phyloP scores from a whole-genome alignment of 306 rosid genomes.

The Ormosia emarginata region DNA sequence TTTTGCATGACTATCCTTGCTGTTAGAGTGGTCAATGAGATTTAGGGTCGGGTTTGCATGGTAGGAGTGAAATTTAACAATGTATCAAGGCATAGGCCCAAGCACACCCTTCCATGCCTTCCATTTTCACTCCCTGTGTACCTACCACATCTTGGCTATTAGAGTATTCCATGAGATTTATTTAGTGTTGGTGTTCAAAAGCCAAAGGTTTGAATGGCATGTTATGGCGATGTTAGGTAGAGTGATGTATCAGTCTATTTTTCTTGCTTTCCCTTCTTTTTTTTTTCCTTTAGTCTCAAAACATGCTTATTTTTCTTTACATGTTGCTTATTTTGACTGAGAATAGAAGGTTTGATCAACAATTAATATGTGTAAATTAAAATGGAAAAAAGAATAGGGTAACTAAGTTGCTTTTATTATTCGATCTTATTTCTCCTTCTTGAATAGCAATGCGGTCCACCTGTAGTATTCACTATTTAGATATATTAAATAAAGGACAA shows the following conservation, averaged over 20 bases:
- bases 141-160: background rate
- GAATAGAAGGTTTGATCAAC: background rate
- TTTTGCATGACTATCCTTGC: background rate
- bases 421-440: slow-evolving; percentile 2
- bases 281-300: background rate
- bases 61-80: background rate
- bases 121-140: background rate
- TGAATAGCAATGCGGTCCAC: slow-evolving; percentile 10
- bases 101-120: background rate
- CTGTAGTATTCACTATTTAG: background rate
- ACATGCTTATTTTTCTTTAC: background rate
- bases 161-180: background rate
- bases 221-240: background rate
- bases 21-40: background rate
- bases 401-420: background rate
- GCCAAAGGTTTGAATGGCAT: background rate
- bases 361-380: background rate
- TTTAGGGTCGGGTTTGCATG: background rate
- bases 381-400: background rate
- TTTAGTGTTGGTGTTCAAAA: background rate
- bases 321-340: background rate
- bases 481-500: background rate
- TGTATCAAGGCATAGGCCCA: background rate
- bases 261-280: background rate
- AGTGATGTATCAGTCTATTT: background rate